Conservation (phyloP, 1,284 basidiomycete genomes). For the Boletus sp. region DNA sequence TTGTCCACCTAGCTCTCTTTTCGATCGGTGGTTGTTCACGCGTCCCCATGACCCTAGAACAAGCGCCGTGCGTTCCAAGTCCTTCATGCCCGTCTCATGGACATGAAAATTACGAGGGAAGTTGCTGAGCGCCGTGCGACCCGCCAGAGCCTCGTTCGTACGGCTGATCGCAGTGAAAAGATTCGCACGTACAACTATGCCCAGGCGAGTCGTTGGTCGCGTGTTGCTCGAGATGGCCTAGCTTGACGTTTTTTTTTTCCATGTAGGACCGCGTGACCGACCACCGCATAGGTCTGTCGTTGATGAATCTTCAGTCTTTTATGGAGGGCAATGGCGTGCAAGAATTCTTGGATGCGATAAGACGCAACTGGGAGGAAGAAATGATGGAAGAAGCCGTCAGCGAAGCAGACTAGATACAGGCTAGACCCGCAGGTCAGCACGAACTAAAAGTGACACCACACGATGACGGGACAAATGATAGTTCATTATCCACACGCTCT, state of each 20-base stretch:
- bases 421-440: too few species aligned
- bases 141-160: conserved; percentile 70
- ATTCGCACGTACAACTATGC: conserved; percentile 92
- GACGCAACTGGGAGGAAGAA: conserved; percentile 60
- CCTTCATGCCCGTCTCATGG: conserved; percentile 77
- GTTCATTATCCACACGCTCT: too few species aligned
- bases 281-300: conserved; percentile 77
- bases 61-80: conserved; percentile 85
- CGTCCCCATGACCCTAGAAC: conserved; percentile 53
- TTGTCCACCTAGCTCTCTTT: neutral
- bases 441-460: too few species aligned
- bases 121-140: conserved; percentile 67
- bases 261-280: conserved; percentile 89
- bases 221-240: neutral
- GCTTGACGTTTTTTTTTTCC: neutral
- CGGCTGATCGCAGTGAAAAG: conserved; percentile 85
- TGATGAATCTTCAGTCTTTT: conserved; percentile 70
- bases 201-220: conserved; percentile 46
- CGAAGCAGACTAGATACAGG: conserved; percentile 15
- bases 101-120: conserved; percentile 69
- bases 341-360: conserved; percentile 60
- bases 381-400: conserved; percentile 66
- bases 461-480: too few species aligned
- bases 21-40: conserved; percentile 1
- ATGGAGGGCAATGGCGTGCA: conserved; percentile 77